Evolutionary conservation across 2,329 filamentous ascomycete species (phyloP).

Genomic region (Botryotinia calthae): DNA sequence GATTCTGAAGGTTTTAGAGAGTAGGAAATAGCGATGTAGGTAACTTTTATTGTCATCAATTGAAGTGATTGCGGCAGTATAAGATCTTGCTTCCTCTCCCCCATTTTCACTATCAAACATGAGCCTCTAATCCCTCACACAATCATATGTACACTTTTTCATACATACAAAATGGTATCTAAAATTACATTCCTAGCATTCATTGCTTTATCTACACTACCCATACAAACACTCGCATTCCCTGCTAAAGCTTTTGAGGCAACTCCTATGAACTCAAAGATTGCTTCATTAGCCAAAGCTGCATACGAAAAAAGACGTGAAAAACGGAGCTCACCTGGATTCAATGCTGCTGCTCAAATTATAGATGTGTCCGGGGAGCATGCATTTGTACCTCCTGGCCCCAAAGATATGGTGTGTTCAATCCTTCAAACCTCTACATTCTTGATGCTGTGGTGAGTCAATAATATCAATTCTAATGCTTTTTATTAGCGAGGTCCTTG

Average conservation of each 20-base stretch:
- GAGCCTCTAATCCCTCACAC: background rate
- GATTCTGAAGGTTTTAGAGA: background rate
- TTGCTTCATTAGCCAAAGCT: slow-evolving; percentile 14
- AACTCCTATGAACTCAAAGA: slow-evolving; percentile 7
- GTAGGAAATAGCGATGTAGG: background rate
- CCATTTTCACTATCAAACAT: background rate
- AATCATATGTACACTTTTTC: background rate
- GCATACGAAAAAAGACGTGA: slow-evolving; percentile 13
- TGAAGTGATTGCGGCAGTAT: background rate
- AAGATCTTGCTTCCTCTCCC: background rate
- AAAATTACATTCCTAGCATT: background rate
- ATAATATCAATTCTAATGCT: background rate
- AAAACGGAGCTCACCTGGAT: slow-evolving; percentile 18
- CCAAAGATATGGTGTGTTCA: slow-evolving; percentile 3
- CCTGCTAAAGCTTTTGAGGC: slow-evolving; percentile 21
- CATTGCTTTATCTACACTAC: background rate
- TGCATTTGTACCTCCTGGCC: slow-evolving; percentile 10
- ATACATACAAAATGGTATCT: background rate
- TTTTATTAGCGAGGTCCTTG: slow-evolving; percentile 32
- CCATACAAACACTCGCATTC: background rate
- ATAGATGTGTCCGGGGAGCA: slow-evolving; percentile 16
- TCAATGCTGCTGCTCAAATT: slow-evolving; percentile 23
- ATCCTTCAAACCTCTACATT: background rate
- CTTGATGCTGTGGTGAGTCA: background rate
- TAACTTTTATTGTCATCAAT: background rate